Percentiles rank a stretch among this genome's conserved stretches.
phyloP scores from a whole-genome alignment of 2,329 filamentous ascomycete species.

The Colletotrichum lupini region DNA sequence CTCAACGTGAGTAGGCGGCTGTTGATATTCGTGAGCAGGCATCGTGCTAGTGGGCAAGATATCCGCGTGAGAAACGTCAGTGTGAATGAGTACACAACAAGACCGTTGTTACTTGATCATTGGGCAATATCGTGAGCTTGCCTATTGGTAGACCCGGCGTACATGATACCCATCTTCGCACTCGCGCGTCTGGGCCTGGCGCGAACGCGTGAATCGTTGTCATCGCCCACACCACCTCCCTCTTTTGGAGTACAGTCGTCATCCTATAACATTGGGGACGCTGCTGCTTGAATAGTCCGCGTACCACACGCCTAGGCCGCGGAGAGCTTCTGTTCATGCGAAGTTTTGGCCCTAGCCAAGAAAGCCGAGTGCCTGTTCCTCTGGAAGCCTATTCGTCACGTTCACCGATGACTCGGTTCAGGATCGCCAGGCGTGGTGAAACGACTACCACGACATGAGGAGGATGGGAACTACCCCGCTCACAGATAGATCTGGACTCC shows the following conservation, averaged over 20 bases:
- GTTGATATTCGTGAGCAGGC: neutral
- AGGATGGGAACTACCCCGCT: conserved; percentile 16
- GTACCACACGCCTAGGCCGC: conserved; percentile 6
- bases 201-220: neutral
- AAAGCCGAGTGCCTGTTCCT: neutral
- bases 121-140: conserved; percentile 1
- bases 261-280: neutral
- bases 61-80: neutral
- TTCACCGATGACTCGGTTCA: conserved; percentile 20
- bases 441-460: neutral
- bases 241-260: neutral
- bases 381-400: conserved; percentile 2
- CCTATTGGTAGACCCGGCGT: neutral
- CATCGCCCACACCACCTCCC: conserved; percentile 5
- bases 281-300: neutral
- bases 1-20: neutral
- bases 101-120: conserved; percentile 10
- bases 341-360: conserved; percentile 11
- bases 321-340: neutral
- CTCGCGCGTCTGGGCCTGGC: conserved; percentile 12
- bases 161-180: neutral
- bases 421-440: neutral
- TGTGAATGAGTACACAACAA: conserved; percentile 11
- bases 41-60: conserved; percentile 7
- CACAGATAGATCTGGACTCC: neutral